These are phyloP conservation scores for Pascua guehoae DNA, from an alignment of 1,284 basidiomycete species.

Conservation along the genomic window DNA sequence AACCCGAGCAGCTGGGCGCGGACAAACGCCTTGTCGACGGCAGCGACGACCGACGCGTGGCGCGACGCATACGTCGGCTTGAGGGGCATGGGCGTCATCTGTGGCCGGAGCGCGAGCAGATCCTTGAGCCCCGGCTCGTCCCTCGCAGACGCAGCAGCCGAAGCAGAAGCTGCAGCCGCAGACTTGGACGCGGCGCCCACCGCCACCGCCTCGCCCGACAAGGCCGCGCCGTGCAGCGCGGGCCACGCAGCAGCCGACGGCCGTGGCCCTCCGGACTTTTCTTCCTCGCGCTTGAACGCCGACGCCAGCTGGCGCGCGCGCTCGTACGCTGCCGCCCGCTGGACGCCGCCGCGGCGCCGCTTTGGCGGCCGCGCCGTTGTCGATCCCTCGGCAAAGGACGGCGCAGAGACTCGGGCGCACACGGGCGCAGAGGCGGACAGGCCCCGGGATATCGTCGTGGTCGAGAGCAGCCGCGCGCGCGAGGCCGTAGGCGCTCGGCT, in stretches of 20 bases:
- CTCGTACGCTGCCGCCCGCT: too few relatives aligned
- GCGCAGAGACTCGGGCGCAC: neutral
- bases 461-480: neutral
- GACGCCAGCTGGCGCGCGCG: too few relatives aligned
- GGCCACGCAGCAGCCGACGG: too few relatives aligned
- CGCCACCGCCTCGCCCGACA: too few relatives aligned
- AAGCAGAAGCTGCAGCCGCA: neutral
- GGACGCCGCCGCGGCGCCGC: neutral
- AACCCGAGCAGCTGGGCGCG: conserved; percentile 15
- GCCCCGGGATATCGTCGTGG: neutral
- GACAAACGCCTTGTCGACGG: conserved; percentile 21
- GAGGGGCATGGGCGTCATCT: neutral
- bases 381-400: neutral
- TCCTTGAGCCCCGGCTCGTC: neutral
- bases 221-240: too few relatives aligned
- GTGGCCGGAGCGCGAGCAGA: neutral
- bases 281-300: too few relatives aligned
- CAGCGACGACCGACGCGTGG: neutral
- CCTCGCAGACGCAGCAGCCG: neutral
- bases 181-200: too few relatives aligned
- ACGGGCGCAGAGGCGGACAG: neutral
- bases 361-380: neutral
- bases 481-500: neutral
- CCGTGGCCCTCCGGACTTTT: too few relatives aligned
- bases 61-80: neutral